phyloP scores from a whole-genome alignment of 495 filamentous ascomycete genomes.

The Cercophora scortea region DNA sequence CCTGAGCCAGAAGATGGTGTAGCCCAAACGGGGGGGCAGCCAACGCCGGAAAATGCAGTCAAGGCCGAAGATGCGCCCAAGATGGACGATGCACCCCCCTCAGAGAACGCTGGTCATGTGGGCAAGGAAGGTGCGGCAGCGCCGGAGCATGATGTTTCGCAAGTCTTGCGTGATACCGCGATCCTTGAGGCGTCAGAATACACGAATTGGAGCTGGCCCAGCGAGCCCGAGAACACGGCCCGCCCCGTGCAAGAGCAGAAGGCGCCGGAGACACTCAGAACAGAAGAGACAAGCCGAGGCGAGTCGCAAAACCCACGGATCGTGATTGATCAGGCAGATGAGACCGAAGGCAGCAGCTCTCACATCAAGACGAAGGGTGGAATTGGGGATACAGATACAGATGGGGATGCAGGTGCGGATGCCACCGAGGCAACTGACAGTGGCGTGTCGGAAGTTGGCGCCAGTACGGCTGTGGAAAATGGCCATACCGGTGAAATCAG shows the following conservation, averaged over 20 bases:
- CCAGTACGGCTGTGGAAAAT: slow-evolving; percentile 2
- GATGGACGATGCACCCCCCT: no score
- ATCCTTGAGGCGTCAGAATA: no score
- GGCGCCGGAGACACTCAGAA: not conserved
- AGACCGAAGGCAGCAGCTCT: not conserved
- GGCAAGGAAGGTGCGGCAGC: not conserved
- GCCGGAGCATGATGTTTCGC: not conserved
- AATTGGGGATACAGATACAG: not conserved
- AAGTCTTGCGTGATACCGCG: not conserved
- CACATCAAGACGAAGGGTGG: not conserved
- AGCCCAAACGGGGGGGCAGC: no score
- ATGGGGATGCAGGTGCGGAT: not conserved
- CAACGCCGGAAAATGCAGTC: no score
- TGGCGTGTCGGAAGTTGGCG: not conserved
- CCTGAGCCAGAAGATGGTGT: no score
- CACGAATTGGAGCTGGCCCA: no score
- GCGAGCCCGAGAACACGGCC: not conserved
- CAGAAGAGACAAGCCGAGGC: not conserved
- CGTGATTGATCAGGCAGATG: slow-evolving; percentile 4
- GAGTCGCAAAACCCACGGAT: slow-evolving; percentile 4
- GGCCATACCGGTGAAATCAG: slow-evolving; percentile 1
- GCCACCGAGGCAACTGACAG: not conserved
- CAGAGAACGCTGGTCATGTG: no score
- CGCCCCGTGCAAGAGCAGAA: not conserved
- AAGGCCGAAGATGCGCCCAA: no score